Conservation (phyloP, 371 early-diverging fungal genomes). For the Gilbertella persicaria region DNA sequence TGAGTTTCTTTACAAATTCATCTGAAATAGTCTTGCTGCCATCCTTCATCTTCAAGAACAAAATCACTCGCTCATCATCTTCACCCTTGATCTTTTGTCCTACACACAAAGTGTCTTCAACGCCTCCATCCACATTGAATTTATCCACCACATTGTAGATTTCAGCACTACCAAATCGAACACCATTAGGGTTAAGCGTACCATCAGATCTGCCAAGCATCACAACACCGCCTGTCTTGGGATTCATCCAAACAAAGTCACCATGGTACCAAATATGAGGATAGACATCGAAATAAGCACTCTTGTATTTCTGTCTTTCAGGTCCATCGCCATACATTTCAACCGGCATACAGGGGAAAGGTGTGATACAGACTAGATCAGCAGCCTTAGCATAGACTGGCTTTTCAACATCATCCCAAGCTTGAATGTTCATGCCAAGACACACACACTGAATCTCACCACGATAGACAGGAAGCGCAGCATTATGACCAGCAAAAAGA, state of each 20-base stretch:
- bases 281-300: constrained; percentile 90
- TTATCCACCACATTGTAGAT: constrained; percentile 90
- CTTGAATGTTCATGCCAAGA: constrained; percentile 94
- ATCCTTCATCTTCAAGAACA: constrained; percentile 83
- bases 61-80: constrained; percentile 89
- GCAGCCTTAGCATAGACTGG: constrained; percentile 78
- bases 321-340: constrained; percentile 85
- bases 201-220: constrained; percentile 97
- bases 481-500: constrained; percentile 89
- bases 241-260: constrained; percentile 88
- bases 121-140: constrained; percentile 46
- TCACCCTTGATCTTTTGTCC: constrained; percentile 79
- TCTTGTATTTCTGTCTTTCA: constrained; percentile 71
- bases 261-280: constrained; percentile 93
- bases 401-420: constrained; percentile 77
- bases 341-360: constrained; percentile 98
- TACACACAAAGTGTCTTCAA: constrained; percentile 61
- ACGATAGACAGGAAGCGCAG: constrained; percentile 85
- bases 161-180: constrained; percentile 95
- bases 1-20: constrained; percentile 60
- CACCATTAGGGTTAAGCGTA: constrained; percentile 95
- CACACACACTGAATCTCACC: constrained; percentile 94
- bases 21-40: constrained; percentile 36
- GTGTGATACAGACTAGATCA: constrained; percentile 89
- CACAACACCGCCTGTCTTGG: constrained; percentile 87